Base-by-base conservation (phyloP, 495 filamentous ascomycete genomes). In the Neurospora terricola region DNA sequence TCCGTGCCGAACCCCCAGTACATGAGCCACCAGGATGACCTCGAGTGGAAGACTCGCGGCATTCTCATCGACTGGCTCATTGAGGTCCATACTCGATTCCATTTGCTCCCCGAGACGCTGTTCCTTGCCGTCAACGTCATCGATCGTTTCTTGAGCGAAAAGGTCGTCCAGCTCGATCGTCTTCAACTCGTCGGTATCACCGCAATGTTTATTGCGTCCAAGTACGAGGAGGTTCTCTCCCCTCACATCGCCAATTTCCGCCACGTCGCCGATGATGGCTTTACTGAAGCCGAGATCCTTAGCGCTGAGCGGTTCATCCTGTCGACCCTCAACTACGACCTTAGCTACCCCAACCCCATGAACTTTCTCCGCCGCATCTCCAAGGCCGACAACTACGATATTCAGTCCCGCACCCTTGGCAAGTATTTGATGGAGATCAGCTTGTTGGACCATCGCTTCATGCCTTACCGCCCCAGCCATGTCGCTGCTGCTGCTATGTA, bases 391-490 rank as follows among this genome's bases (percentile, higher is more conserved):
- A 93, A 94, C 82, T 98, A 98, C 82, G 94, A 98, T 79, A 97
- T 98, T 75, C 93, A 98, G 81, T 97, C 95, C 42, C 91, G 96
- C 75, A 99, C 96, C 34, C 87, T 99, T 38, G 96, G 93, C 76
- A 99, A 99, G 84, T 99, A 98, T 81, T 87, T 99, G n/a, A 93
- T 97, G 87, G 96, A 99, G 84, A 97, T 99, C 78, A 95, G 93
- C 80, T 86, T 97, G 73, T 86, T 99, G 14, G 96, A 99, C 77
- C 92, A 98, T 76, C 91, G 93, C 34, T 96, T 99, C 83, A 91
- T 99, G 87, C 81, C 85, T 54, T 95, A 91, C 80, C 89, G 90
- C 16, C 93, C 96, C 39, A 97, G 94, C 79, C 93, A 96, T 70
- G 86, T 98, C 72, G 92, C 93, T 77, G 96, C 96, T 59, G 92